phyloP scores from a whole-genome alignment of 306 rosid genomes.

The Rosa rugosa region DNA sequence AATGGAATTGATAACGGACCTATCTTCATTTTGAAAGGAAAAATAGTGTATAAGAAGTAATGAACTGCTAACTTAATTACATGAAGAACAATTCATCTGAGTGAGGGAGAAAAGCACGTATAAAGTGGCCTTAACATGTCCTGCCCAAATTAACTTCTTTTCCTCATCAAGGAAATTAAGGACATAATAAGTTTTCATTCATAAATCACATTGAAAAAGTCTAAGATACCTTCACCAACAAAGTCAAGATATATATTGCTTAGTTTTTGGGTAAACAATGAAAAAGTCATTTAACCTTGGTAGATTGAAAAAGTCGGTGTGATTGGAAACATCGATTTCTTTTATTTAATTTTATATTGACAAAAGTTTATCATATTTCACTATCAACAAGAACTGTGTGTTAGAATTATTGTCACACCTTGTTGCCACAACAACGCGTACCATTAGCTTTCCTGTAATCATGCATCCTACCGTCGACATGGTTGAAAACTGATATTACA shows the following conservation, averaged over 20 bases:
- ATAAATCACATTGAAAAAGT: background rate
- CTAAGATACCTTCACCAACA: background rate
- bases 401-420: background rate
- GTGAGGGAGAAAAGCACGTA: background rate
- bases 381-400: background rate
- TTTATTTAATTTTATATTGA: background rate
- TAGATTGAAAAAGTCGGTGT: background rate
- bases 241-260: background rate
- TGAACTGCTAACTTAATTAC: background rate
- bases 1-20: too few species aligned
- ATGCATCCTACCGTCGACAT: background rate
- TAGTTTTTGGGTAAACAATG: background rate
- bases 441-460: background rate
- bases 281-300: background rate
- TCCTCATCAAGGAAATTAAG: background rate
- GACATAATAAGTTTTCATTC: background rate
- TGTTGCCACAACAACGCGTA: background rate
- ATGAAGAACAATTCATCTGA: background rate
- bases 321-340: slow-evolving; percentile 8
- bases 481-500: background rate
- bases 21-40: too few species aligned
- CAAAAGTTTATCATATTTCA: background rate
- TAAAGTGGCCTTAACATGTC: background rate
- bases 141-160: background rate
- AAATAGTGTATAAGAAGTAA: background rate